A percentile compares a stretch with the other conserved stretches of the same genome.
phyloP scores from a whole-genome alignment of 768 basidiomycete genomes.

The Russula abietina region DNA sequence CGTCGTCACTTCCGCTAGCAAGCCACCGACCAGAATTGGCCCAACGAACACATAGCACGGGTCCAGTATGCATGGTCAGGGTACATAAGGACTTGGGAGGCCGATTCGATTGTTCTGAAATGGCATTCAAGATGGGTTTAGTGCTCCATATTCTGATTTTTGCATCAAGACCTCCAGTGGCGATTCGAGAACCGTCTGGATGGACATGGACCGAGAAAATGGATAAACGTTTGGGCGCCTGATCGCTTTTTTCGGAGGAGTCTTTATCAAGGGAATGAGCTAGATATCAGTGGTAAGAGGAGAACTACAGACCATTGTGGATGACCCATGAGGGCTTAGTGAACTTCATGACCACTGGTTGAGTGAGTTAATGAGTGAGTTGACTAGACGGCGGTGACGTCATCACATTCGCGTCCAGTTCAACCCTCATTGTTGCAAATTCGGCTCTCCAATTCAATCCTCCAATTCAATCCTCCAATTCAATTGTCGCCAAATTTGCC shows the following conservation, averaged over 20 bases:
- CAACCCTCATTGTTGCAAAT: too few relatives aligned
- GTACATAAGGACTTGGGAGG: conserved; percentile 88
- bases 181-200: conserved; percentile 91
- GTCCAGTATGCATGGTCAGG: conserved; percentile 88
- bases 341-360: conserved; percentile 55
- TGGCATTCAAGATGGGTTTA: conserved; percentile 79
- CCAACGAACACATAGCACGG: conserved; percentile 89
- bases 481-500: too few relatives aligned
- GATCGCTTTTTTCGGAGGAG: conserved; percentile 52
- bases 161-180: conserved; percentile 95
- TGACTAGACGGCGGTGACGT: not conserved
- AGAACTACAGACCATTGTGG: conserved; percentile 54
- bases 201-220: conserved; percentile 94
- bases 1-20: conserved; percentile 94
- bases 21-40: conserved; percentile 90
- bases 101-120: conserved; percentile 57
- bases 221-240: conserved; percentile 58
- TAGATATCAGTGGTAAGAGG: conserved; percentile 4
- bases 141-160: conserved; percentile 98
- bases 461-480: too few relatives aligned
- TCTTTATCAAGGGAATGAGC: conserved; percentile 29
- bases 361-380: not conserved
- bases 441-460: not conserved
- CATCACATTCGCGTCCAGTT: not conserved
- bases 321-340: conserved; percentile 86